Percentiles rank a stretch among this genome's conserved stretches.
These are phyloP conservation scores for Raphanus sativus DNA, from an alignment of 345 rosid species.

Conservation along the genomic window DNA sequence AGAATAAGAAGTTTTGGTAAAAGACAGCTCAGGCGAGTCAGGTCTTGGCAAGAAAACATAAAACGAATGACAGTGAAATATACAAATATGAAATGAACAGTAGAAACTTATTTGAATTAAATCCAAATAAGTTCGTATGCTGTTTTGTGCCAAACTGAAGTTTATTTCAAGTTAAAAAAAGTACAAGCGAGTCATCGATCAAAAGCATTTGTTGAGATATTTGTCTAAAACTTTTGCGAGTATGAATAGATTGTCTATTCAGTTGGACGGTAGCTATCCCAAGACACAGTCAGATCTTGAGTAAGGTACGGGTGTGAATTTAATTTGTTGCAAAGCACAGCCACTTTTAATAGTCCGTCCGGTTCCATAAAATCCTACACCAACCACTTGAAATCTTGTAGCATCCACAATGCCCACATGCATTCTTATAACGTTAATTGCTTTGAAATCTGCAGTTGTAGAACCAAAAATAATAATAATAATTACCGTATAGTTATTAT, in stretches of 20 bases:
- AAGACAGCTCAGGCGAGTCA: no score
- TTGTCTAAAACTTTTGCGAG: slow-evolving; percentile 6
- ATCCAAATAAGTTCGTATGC: background rate
- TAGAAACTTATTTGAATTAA: background rate
- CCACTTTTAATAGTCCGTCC: slow-evolving; percentile 58
- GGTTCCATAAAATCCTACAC: slow-evolving; percentile 61
- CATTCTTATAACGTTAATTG: background rate
- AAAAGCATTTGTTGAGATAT: slow-evolving; percentile 6
- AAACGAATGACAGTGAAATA: background rate
- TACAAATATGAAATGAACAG: background rate
- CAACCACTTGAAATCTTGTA: slow-evolving; percentile 50
- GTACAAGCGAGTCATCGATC: background rate
- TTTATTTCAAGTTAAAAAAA: background rate
- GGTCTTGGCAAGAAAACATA: background rate
- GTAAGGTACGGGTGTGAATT: slow-evolving; percentile 25
- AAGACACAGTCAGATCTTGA: slow-evolving; percentile 53
- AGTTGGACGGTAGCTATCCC: slow-evolving; percentile 71
- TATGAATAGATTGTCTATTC: slow-evolving; percentile 42
- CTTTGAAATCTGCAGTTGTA: background rate
- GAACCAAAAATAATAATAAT: background rate
- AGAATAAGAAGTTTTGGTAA: no score
- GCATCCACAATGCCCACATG: slow-evolving; percentile 2
- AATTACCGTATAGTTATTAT: slow-evolving; percentile 37
- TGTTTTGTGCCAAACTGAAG: background rate
- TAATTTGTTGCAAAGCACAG: slow-evolving; percentile 39